These are phyloP conservation scores for Rhododendron vialii DNA, from an alignment of 148 eudicot genomes.

Conservation along the genomic window DNA sequence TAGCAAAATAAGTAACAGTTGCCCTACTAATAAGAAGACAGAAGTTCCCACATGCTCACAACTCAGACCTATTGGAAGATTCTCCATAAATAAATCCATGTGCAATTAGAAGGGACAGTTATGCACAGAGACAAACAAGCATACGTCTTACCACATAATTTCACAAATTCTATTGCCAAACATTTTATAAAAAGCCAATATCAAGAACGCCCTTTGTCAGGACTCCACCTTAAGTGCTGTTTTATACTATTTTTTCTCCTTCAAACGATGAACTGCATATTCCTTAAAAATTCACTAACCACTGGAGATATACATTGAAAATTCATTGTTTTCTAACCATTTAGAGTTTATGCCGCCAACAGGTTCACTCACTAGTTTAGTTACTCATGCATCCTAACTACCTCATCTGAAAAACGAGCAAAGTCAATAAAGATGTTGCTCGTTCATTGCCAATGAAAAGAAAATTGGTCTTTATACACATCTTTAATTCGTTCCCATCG, in stretches of 20 bases:
- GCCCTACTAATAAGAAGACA: not conserved
- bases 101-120: not conserved
- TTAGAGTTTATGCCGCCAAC: not conserved
- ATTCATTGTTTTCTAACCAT: not conserved
- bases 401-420: not conserved
- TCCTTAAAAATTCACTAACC: not conserved
- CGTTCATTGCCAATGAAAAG: not conserved
- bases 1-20: not conserved
- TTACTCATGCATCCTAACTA: not conserved
- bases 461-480: not conserved
- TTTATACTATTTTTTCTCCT: not conserved
- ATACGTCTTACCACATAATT: not conserved
- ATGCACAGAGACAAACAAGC: not conserved
- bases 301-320: not conserved
- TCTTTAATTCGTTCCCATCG: not conserved
- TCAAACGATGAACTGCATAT: not conserved
- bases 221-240: not conserved
- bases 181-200: not conserved
- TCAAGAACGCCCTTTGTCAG: not conserved
- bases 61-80: not conserved
- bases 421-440: not conserved
- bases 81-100: not conserved
- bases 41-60: not conserved
- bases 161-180: not conserved
- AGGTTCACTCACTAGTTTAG: not conserved